These are phyloP conservation scores for Clarireedia homoeocarpa DNA, from an alignment of 2,329 filamentous ascomycete species.

Conservation along the genomic window DNA sequence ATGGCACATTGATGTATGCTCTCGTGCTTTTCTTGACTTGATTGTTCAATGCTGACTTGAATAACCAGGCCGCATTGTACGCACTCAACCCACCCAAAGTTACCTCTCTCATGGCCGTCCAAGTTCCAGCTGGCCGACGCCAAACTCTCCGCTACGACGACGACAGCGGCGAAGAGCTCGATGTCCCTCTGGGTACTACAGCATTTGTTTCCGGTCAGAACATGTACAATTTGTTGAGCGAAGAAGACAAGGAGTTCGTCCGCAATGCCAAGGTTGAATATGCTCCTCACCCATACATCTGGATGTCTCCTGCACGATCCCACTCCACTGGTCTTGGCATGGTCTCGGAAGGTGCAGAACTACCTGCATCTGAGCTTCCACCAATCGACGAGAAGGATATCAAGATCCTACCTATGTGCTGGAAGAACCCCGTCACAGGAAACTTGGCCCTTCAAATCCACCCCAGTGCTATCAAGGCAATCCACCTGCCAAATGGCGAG, in stretches of 20 bases:
- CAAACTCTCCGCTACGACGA: slow-evolving; percentile 70
- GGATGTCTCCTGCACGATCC: slow-evolving; percentile 65
- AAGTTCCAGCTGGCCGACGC: slow-evolving; percentile 56
- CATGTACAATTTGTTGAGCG: slow-evolving; percentile 61
- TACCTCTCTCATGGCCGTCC: slow-evolving; percentile 66
- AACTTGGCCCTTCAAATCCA: slow-evolving; percentile 66
- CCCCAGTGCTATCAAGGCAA: slow-evolving; percentile 60
- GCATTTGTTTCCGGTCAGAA: slow-evolving; percentile 65
- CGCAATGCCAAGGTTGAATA: slow-evolving; percentile 64
- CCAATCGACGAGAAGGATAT: slow-evolving; percentile 58
- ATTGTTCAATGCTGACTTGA: neutral
- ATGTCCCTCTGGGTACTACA: slow-evolving; percentile 67
- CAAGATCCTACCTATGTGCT: slow-evolving; percentile 67
- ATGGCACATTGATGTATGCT: slow-evolving; percentile 66
- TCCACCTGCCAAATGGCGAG: slow-evolving; percentile 58
- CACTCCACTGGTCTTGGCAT: slow-evolving; percentile 64
- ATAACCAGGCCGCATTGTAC: slow-evolving; percentile 51
- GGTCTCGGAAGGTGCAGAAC: slow-evolving; percentile 56
- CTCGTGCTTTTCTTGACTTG: neutral
- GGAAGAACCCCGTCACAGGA: slow-evolving; percentile 67
- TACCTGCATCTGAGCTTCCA: slow-evolving; percentile 52
- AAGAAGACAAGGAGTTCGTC: slow-evolving; percentile 59
- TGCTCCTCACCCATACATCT: slow-evolving; percentile 72
- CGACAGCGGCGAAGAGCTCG: slow-evolving; percentile 54
- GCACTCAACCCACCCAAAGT: slow-evolving; percentile 66